These are phyloP conservation scores for Lonicera japonica DNA, from an alignment of 129 eudicot species.

Conservation along the genomic window DNA sequence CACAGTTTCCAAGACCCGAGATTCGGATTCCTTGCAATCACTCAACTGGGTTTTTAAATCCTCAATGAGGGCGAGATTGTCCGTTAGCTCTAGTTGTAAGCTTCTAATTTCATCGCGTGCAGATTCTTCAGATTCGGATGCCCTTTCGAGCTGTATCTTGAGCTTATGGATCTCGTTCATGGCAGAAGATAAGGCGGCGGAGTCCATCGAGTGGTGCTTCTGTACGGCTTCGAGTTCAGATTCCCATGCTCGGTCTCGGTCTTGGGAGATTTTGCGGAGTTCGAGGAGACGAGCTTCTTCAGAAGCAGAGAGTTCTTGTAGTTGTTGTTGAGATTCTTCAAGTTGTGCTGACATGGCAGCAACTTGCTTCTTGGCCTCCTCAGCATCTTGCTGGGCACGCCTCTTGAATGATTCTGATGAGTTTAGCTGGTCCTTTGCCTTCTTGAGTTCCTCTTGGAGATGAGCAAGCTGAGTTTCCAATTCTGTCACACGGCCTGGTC, in stretches of 20 bases:
- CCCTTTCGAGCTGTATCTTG: slow-evolving; percentile 54
- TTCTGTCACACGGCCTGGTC: slow-evolving; percentile 52
- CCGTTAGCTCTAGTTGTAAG: slow-evolving; percentile 55
- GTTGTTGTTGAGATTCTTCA: slow-evolving; percentile 68
- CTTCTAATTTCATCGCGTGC: slow-evolving; percentile 56
- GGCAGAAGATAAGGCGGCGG: slow-evolving; percentile 67
- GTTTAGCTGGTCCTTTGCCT: slow-evolving; percentile 57
- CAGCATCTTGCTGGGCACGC: slow-evolving; percentile 68
- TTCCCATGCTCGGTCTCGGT: slow-evolving; percentile 86
- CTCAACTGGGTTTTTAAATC: slow-evolving; percentile 47
- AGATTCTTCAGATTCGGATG: slow-evolving; percentile 68
- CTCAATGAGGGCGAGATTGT: slow-evolving; percentile 51
- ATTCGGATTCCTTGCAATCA: slow-evolving; percentile 69
- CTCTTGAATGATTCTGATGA: slow-evolving; percentile 55
- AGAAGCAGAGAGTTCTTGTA: slow-evolving; percentile 65
- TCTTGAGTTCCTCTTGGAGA: slow-evolving; percentile 83
- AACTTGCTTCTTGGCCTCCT: slow-evolving; percentile 69
- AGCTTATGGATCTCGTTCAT: slow-evolving; percentile 71
- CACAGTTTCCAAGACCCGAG: slow-evolving; percentile 39
- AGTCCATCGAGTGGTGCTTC: slow-evolving; percentile 80
- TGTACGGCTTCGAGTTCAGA: slow-evolving; percentile 91
- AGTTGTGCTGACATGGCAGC: slow-evolving; percentile 51
- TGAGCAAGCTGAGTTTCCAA: slow-evolving; percentile 65
- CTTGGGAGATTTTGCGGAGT: slow-evolving; percentile 82
- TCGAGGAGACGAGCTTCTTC: slow-evolving; percentile 79